Conservation (phyloP, 2,329 filamentous ascomycete species). For the Exophiala sp. region DNA sequence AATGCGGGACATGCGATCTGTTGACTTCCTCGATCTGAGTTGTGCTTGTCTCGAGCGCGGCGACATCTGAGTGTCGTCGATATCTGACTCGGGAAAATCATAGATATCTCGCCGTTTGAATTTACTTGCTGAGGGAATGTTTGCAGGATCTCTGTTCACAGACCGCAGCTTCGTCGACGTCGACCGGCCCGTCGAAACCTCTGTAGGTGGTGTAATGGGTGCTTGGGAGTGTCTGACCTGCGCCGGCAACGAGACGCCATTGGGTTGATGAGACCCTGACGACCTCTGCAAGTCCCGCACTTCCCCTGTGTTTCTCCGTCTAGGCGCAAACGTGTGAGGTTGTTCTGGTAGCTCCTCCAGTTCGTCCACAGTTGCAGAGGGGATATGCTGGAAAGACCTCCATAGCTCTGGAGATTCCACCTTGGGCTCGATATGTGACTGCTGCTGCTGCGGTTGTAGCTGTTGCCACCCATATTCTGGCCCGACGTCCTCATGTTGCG, state of each 20-base stretch:
- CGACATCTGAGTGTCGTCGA: slow-evolving; percentile 29
- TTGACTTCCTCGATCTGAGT: slow-evolving; percentile 6
- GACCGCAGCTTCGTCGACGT: slow-evolving; percentile 5
- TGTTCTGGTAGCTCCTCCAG: slow-evolving; percentile 18
- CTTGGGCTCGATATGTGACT: slow-evolving; percentile 7
- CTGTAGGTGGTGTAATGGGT: slow-evolving; percentile 13
- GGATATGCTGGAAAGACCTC: slow-evolving; percentile 15
- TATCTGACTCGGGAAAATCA: slow-evolving; percentile 26
- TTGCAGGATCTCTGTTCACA: neutral
- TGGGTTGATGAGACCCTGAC: neutral
- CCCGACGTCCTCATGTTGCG: slow-evolving; percentile 9
- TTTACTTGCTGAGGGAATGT: slow-evolving; percentile 17
- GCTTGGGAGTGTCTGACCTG: neutral
- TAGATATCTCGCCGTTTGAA: slow-evolving; percentile 23
- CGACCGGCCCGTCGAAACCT: slow-evolving; percentile 6
- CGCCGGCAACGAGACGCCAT: neutral
- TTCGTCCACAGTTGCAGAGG: slow-evolving; percentile 20
- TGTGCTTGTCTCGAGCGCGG: slow-evolving; percentile 20
- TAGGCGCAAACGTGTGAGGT: slow-evolving; percentile 8
- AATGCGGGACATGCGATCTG: slow-evolving; percentile 10
- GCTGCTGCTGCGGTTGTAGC: neutral
- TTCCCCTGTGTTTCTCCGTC: neutral
- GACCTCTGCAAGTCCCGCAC: neutral
- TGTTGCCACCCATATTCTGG: slow-evolving; percentile 6
- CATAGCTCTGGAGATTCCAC: slow-evolving; percentile 21